Evolutionary conservation across 2,329 filamentous ascomycete species (phyloP), one percentile per base, ranked within the genome.

Genomic region (Penicillium occitanis): DNA sequence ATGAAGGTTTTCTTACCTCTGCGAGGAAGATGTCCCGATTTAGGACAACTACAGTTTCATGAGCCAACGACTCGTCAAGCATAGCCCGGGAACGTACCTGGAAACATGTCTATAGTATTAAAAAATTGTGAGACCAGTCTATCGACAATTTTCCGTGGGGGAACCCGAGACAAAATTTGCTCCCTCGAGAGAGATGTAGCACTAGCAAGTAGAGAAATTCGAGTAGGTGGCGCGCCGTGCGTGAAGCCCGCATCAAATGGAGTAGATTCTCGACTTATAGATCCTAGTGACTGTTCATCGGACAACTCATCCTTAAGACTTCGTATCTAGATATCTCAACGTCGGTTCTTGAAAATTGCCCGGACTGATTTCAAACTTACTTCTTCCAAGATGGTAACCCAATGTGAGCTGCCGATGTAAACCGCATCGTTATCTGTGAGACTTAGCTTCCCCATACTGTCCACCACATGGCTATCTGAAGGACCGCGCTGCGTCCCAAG

Each of bases 371-470:
- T 11, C 35, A 17, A 28, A 51, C 64, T 22, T 17, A 66, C 64
- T 13, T 66, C 64, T 33, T 66, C 64, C 10, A 66, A n/a, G 11
- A 66, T 58, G 7, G 64, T 62, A 10, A 53, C 59, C 64, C 64
- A 66, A 22, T 66, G 64, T 19, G 64, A 40, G 10, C 59, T 62
- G 22, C 64, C 64, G 14, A 66, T 66, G 42, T 66, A 66, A 8
- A 66, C 59, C 2, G 59, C 59, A 48, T 66, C 8, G 17, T 66
- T 22, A 42, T 63, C 64, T 2, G 59, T 63, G 33, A 66, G 50
- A 13, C 40, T 66, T 17, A 66, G n/a, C 50, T 63, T 66, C 2
- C 59, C 59, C 57, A 66, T 40, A 28, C 17, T 66, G 6, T 63
- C 59, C 33, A 48, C 14, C 25, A 61, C 25, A 55, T 42, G 22